Percentiles rank a stretch among this genome's conserved stretches.
Evolutionary conservation across 352 stramenopile species (phyloP).

Genomic region (Phytopythium aichiense): DNA sequence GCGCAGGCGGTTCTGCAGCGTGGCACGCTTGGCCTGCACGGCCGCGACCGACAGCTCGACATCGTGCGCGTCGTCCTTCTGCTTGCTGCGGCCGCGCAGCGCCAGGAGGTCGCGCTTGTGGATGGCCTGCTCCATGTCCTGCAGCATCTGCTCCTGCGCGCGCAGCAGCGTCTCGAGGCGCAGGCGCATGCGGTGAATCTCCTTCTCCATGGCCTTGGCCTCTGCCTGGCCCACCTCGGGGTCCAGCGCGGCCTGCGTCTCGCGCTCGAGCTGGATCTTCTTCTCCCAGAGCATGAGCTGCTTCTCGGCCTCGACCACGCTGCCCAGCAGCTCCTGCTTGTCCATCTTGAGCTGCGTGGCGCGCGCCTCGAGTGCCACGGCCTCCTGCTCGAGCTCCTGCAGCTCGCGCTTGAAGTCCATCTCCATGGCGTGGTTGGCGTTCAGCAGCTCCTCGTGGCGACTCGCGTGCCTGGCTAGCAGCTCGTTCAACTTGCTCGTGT

Average conservation of each 20-base stretch:
- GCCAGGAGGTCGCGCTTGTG: conserved; percentile 92
- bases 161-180: conserved; percentile 88
- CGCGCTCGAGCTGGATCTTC: conserved; percentile 96
- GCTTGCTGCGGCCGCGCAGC: conserved; percentile 80
- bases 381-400: conserved; percentile 85
- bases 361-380: conserved; percentile 68
- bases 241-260: conserved; percentile 93
- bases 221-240: conserved; percentile 90
- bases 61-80: conserved; percentile 37
- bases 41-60: conserved; percentile 78
- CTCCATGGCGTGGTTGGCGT: conserved; percentile 87
- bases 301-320: conserved; percentile 90
- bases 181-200: conserved; percentile 95
- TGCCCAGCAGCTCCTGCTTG: conserved; percentile 85
- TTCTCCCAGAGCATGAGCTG: conserved; percentile 95
- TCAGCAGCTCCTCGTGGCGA: conserved; percentile 72
- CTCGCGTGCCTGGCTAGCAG: conserved; percentile 88
- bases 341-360: conserved; percentile 70
- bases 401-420: conserved; percentile 91
- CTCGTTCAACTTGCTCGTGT: conserved; percentile 92
- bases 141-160: conserved; percentile 91
- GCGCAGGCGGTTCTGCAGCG: conserved; percentile 64
- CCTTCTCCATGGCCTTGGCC: conserved; percentile 91
- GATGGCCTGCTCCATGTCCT: conserved; percentile 94
- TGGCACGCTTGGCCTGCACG: conserved; percentile 83